Percentiles rank a stretch among this genome's conserved stretches.
phyloP scores from a whole-genome alignment of 148 eudicot genomes.

The Rhododendron ferrugineum region DNA sequence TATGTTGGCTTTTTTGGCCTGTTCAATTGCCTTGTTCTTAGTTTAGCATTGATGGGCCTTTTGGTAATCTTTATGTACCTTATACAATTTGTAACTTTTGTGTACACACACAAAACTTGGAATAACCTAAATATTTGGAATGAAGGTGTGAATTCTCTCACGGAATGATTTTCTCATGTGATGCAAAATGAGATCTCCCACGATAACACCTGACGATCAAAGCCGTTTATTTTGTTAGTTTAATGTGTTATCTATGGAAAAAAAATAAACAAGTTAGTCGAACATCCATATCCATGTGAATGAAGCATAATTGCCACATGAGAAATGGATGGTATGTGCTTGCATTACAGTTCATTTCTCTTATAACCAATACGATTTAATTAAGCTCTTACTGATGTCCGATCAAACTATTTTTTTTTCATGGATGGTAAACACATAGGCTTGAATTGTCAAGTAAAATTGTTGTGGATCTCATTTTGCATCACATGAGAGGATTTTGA shows the following conservation, averaged over 20 bases:
- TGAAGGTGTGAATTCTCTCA: neutral
- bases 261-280: neutral
- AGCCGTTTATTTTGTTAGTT: too few species aligned
- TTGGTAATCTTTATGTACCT: neutral
- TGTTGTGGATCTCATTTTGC: neutral
- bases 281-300: neutral
- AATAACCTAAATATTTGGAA: neutral
- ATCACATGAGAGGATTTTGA: neutral
- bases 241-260: neutral
- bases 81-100: neutral
- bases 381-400: neutral
- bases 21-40: constrained; percentile 6
- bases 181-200: neutral
- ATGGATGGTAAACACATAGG: neutral
- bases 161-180: too few species aligned
- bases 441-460: neutral
- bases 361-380: neutral
- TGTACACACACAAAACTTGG: neutral
- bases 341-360: neutral
- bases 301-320: neutral
- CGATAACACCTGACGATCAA: neutral
- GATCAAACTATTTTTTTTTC: neutral
- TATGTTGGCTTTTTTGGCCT: constrained; percentile 19
- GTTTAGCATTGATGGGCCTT: neutral
- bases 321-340: neutral